These are phyloP conservation scores for Beta macrorhiza DNA, from an alignment of 179 eudicot species.

Conservation along the genomic window DNA sequence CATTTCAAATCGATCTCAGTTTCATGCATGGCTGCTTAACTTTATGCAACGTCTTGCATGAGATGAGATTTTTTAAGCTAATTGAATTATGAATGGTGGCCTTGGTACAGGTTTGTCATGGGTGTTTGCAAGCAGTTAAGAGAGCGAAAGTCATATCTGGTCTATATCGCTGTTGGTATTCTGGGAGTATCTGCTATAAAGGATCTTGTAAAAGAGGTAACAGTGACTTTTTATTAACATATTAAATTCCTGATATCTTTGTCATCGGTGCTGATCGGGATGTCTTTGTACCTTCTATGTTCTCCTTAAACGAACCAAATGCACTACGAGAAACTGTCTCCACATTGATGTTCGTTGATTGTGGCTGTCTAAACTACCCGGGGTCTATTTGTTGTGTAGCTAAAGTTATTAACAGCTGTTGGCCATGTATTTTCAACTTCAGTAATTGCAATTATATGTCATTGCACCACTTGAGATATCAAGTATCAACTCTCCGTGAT, in stretches of 20 bases:
- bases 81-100: slow-evolving; percentile 5
- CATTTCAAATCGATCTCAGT: not conserved
- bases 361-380: not conserved
- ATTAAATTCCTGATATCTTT: not conserved
- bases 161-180: slow-evolving; percentile 83
- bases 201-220: slow-evolving; percentile 89
- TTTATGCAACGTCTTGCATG: not conserved
- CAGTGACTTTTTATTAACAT: not conserved
- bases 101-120: slow-evolving; percentile 61
- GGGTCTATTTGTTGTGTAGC: not conserved
- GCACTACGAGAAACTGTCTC: not conserved
- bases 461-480: not conserved
- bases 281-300: not conserved
- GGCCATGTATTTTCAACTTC: not conserved
- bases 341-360: not conserved
- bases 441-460: not conserved
- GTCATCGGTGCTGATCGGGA: not conserved
- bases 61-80: not conserved
- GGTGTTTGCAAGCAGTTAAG: slow-evolving; percentile 68
- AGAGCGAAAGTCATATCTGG: slow-evolving; percentile 72
- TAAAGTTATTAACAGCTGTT: not conserved
- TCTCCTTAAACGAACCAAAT: not conserved
- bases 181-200: slow-evolving; percentile 73
- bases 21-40: not conserved
- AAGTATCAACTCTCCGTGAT: not conserved